Base-by-base conservation (phyloP, 1,139 yeast species). In the Yamadazyma sp. region DNA sequence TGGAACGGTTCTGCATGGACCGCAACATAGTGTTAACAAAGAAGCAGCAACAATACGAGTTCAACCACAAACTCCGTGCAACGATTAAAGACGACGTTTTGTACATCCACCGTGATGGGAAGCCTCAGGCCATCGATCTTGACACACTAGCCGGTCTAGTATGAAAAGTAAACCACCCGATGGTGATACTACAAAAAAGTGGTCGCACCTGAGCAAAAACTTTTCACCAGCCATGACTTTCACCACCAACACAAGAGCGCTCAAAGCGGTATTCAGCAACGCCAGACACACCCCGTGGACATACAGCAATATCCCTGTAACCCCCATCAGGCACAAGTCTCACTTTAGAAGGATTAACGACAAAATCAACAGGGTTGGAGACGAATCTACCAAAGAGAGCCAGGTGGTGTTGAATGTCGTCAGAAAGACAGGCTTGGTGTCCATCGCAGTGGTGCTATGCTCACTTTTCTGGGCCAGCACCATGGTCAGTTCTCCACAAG, bases 381-480 rank as follows among this genome's bases (percentile, higher is more conserved):
- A 64, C 35, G 75, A 68, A 34, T 55, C 55, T 20, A 50, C 70
- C n/a, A 44, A 46, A 23, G 69, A 61, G 36, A 60, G 74, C 3
- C 52, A 59, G 34, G 53, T 48, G 20, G 58, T 68, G 3, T 50
- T 71, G 38, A 61, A 56, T 40, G 44, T 51, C 10, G 49, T 71
- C 20, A 53, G 77, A 36, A 52, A 49, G 34, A 43, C 58, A 1
- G 77, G 77, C 1, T 64, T 56, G 1, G 48, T 56, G 6, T 65
- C 76, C 1, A 51, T 66, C 4, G 44, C 66, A 4, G 55, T 60
- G 5, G 71, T 68, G 1, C 34, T 71, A 8, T 64, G 64, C 27
- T 61, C 69, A 40, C 49, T 71, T 31, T 53, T 60, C 25, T 67
- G 64, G 61, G 66, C 70, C 26, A 62, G 70, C 33, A 48, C 55